Base-by-base conservation (phyloP, 495 filamentous ascomycete genomes). In the Trypethelium eluteriae region DNA sequence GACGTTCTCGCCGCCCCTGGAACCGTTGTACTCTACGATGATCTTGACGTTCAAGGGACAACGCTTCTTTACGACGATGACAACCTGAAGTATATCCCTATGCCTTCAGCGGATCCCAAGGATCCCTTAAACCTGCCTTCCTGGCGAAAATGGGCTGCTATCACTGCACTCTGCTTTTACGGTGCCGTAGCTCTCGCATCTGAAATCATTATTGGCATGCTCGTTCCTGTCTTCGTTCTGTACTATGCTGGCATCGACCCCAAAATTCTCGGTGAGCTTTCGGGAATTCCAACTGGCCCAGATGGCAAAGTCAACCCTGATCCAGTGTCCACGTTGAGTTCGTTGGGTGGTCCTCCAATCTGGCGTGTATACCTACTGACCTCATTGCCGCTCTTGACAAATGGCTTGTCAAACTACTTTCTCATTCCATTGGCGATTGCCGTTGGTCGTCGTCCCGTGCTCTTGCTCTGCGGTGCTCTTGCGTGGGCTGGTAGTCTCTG, bases 171-270 rank as follows among this genome's bases (percentile, higher is more conserved):
- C 18, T 73, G 71, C 64, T 74, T 74, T 59, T 74, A 70, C 70
- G 71, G 72, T 39, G 70, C 72, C 35, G 57, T 72, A 4, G 67
- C 72, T 50, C 67, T 71, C 9, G 63, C 67, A 3, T 66, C 72
- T 46, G 67, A 74, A 63, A 61, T 70, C 62, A 70, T 72, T 32
- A 68, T 73, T 44, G 71, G 69, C 44, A 59, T 65, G 56, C 70
- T 73, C 10, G 64, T 74, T 25, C 72, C 72, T 2, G 65, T 74
- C 16, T 74, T 74, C 57, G 62, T 73, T 9, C 71, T 74, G 44
- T 70, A 68, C 38, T 74, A 72, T 64, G 68, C 72, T 6, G 72
- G 71, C 25, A 64, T 71, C 11, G 71, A 73, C 59, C 69, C 71
- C 18, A 39, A 62, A 25, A 71, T 69, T 47, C 69, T 72, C n/a